Evolutionary conservation across 441 rosid species (phyloP), one percentile per base, ranked within the genome.

Genomic region (Gossypium gossypioides): DNA sequence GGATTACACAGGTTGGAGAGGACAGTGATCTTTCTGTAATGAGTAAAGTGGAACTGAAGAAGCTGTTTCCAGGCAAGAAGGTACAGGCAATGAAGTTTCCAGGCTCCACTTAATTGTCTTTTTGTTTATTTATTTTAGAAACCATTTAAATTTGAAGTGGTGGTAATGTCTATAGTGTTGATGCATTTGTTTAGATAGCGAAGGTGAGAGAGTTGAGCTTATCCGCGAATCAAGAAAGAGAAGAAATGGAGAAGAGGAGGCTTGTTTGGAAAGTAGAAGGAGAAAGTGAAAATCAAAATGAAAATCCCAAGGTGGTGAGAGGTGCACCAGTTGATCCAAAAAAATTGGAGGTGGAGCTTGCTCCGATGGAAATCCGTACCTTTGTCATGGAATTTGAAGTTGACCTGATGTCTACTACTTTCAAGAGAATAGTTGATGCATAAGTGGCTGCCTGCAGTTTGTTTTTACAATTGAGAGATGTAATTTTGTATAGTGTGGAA

Each of bases 291-390:
- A 77, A 57, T 57, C 61, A 57, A 62, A 78, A 74, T 70, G 46
- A 40, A 40, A 42, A 42, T 10, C 19, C 75, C 52, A 79, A 77
- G 62, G 83, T 59, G 22, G 60, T 24, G 37, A 83, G 97, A 79
- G 99, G 99, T 50, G 79, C 81, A 52, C 79, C 84, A 0, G 76
- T 92, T 7, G 91, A 94, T 77, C 88, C 90, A 3, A 60, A 54
- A 3, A 65, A 85, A 76, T 79, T 94, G 77, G 89, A 83, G 72
- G 96, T 88, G 59, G 93, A 92, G 78, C 95, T 94, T 73, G 87
- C 89, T 65, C 99, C 96, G 0, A 92, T 92, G 97, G 97, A 94
- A 81, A 92, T 94, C 50, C 88, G 99, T 16, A 94, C 99, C 42
- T 94, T 94, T 61, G 18, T 90, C 48, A 73, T 94, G 15, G 73